Base-by-base conservation (phyloP, 2,329 filamentous ascomycete species). In the Penicillium sp. region DNA sequence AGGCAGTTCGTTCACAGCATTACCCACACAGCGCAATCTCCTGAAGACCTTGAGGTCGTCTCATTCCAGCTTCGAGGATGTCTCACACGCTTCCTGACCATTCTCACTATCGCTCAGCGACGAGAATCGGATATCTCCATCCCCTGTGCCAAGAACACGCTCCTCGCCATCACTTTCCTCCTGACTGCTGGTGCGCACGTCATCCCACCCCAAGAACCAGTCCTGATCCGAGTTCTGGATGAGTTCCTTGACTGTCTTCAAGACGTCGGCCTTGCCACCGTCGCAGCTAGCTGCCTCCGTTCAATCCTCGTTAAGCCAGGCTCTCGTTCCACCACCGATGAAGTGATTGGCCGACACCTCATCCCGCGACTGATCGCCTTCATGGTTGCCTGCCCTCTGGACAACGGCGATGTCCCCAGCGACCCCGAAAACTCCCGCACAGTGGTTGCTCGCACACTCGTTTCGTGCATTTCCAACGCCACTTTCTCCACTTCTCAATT, bases 91-190 rank as follows among this genome's bases (percentile, higher is more conserved):
- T 94, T 97, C 78, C 76, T 96, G 24, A 85, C 88, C 18, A 94
- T 95, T 52, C 71, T 81, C 43, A 74, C 74, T 8, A 71, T 78
- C 39, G 77, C 78, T 18, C 77, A 81, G 64, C 74, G 79, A 32
- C 76, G 79, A 34, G 79, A 81, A 61, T 83, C 81, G 4, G 86
- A 92, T 20, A 86, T 88, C 5, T 91, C 92, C 3, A 80, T 99
- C 24, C 80, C 88, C 1, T 96, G 92, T 71, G 93, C 97, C 68
- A 97, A 95, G 79, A 99, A 97, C 69, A 89, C 89, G 5, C 83
- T 99, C 5, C 81, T 99, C 46, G 90, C 92, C 1, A 88, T 89
- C 45, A 96, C 94, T 0, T 89, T 99, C 57, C 82, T 99, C 9
- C 86, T 99, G 58, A 96, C 91, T 9, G 88, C 88, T 39, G 89